Conservation (phyloP, 2,329 filamentous ascomycete genomes). For the Diatrype stigma region DNA sequence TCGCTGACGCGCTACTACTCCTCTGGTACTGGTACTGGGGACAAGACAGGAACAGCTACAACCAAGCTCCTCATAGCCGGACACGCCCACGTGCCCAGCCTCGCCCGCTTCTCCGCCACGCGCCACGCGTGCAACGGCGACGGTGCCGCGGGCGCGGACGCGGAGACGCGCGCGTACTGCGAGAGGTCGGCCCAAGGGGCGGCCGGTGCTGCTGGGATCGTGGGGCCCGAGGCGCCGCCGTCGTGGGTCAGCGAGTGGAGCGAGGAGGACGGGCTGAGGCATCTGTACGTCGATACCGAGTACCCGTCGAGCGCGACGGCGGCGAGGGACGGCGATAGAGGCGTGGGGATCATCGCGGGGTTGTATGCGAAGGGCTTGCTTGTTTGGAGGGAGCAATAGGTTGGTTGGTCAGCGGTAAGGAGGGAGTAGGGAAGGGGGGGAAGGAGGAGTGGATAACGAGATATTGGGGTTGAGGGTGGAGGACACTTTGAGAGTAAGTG, state of each 20-base stretch:
- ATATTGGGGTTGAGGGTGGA: too few relatives aligned
- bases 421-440: too few relatives aligned
- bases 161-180: constrained; percentile 15
- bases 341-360: constrained; percentile 28
- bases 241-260: constrained; percentile 31
- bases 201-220: too few relatives aligned
- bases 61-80: constrained; percentile 35
- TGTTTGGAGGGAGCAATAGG: constrained; percentile 11
- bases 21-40: not conserved
- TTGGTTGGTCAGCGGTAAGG: not conserved
- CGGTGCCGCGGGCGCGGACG: constrained; percentile 17
- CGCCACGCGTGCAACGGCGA: constrained; percentile 33
- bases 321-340: constrained; percentile 18
- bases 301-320: constrained; percentile 29
- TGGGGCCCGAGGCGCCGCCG: not conserved
- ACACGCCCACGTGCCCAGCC: constrained; percentile 32
- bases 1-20: constrained; percentile 21
- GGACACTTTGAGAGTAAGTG: too few relatives aligned
- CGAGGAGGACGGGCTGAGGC: constrained; percentile 20
- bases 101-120: constrained; percentile 27
- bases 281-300: constrained; percentile 27
- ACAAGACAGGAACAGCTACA: constrained; percentile 1
- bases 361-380: constrained; percentile 30
- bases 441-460: too few relatives aligned
- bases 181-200: not conserved